Conservation (phyloP, 768 basidiomycete genomes). For the Termitomyces sp. region DNA sequence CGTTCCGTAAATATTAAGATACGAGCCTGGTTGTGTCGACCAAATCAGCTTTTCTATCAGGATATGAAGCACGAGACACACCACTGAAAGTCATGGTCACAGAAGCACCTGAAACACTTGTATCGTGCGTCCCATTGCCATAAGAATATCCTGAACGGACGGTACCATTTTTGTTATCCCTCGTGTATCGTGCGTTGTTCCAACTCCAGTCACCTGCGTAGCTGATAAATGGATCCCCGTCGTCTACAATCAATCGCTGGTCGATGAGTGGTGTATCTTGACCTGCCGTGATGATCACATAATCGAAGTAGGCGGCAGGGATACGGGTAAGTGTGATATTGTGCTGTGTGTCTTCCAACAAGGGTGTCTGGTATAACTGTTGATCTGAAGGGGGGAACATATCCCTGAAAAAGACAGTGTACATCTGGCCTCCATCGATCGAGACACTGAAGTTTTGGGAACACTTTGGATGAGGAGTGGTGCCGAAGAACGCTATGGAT, state of each 20-base stretch:
- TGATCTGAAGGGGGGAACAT: conserved; percentile 12
- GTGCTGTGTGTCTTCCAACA: conserved; percentile 17
- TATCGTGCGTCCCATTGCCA: conserved; percentile 24
- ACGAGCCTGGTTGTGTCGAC: conserved; percentile 11
- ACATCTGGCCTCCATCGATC: conserved; percentile 15
- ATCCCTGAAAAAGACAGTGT: conserved; percentile 10
- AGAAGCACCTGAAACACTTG: conserved; percentile 14
- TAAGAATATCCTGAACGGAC: conserved; percentile 20
- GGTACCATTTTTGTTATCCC: conserved; percentile 4
- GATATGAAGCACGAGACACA: conserved; percentile 8
- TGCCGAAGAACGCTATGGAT: conserved; percentile 7
- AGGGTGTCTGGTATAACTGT: conserved; percentile 23
- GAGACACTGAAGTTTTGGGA: conserved; percentile 14
- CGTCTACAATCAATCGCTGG: conserved; percentile 19
- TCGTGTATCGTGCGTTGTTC: conserved; percentile 8
- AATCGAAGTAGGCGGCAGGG: conserved; percentile 21
- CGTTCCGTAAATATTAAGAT: conserved; percentile 22
- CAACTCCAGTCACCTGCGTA: conserved; percentile 17
- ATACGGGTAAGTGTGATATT: conserved; percentile 15
- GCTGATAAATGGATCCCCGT: conserved; percentile 16
- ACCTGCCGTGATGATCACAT: conserved; percentile 17
- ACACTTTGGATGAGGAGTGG: not conserved
- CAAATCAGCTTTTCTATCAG: not conserved
- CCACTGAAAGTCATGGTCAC: conserved; percentile 27
- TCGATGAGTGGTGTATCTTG: conserved; percentile 17